Evolutionary conservation across 805 yeast species (phyloP), one percentile per base, ranked within the genome.

Genomic region (Suhomyces vadensis): DNA sequence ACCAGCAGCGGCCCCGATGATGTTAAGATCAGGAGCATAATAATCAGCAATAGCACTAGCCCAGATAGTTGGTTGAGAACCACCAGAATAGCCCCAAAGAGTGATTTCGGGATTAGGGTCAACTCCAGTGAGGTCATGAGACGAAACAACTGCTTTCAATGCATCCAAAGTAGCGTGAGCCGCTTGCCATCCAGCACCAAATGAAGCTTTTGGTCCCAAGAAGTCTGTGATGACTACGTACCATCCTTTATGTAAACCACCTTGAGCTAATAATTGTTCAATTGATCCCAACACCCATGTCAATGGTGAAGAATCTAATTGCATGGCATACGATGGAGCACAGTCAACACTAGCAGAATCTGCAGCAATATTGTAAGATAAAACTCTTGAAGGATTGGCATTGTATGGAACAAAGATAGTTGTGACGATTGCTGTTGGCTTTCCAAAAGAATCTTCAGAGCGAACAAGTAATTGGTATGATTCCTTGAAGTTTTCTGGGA

Each of bases 1-100:
- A 8, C 73, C 73, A 7, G 66, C 19, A 2, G 67, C 66, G 4
- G 56, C 67, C 7, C 72, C 74, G 50, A 55, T 20, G 19, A 48
- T 27, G 51, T 42, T 39, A 27, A 56, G 47, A 11, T 59, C 61
- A 0, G 61, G 60, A 1, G 64, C 63, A 24, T 58, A 58, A 5
- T 36, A 14, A n/a, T 60, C 61, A 37, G 55, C 60, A 17, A 58
- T 43, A 4, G 49, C 46, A 3, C 58, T 49, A 6, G 61, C 63
- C 64, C 64, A 59, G 2, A 54, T 52, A 2, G 55, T 36, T 10
- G 63, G 55, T 22, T 57, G 38, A 3, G 59, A 47, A n/a, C 61
- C 64, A 6, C 64, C 64, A 5, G 61, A 57, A 35, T 54, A 59
- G 1, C 61, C 64, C 57, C 56, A 58, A 35, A 50, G 14, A 6